phyloP scores from a whole-genome alignment of 495 filamentous ascomycete genomes.

The Neurospora pannonica region DNA sequence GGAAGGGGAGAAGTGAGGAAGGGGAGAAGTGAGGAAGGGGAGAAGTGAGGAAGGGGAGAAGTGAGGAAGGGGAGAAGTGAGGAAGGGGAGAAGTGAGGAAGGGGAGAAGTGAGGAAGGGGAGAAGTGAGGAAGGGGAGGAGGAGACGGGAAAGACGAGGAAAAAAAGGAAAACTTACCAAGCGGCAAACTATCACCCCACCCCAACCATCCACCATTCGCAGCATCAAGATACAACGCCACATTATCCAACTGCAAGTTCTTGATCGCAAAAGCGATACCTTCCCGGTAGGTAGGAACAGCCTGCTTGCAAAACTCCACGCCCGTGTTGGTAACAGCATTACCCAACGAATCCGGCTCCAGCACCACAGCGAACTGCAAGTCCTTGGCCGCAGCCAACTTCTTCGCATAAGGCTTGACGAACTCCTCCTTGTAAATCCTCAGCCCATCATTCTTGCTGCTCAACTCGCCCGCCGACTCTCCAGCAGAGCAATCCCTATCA shows the following conservation, averaged over 20 bases:
- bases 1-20: too few relatives aligned
- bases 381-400: slow-evolving; percentile 19
- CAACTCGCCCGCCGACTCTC: slow-evolving; percentile 52
- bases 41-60: too few relatives aligned
- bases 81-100: too few relatives aligned
- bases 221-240: slow-evolving; percentile 56
- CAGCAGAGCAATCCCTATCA: slow-evolving; percentile 54
- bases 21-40: too few relatives aligned
- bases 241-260: slow-evolving; percentile 46
- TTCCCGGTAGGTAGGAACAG: slow-evolving; percentile 44
- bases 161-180: background rate
- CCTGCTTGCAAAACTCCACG: slow-evolving; percentile 44
- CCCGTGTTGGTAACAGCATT: slow-evolving; percentile 54
- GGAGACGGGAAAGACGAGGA: background rate
- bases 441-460: slow-evolving; percentile 38
- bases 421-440: slow-evolving; percentile 47
- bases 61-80: too few relatives aligned
- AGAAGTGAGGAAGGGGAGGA: too few relatives aligned
- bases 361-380: slow-evolving; percentile 30
- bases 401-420: slow-evolving; percentile 41
- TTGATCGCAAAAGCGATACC: slow-evolving; percentile 50
- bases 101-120: too few relatives aligned
- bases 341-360: slow-evolving; percentile 54
- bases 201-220: slow-evolving; percentile 63
- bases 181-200: slow-evolving; percentile 59